phyloP scores from a whole-genome alignment of 2,329 filamentous ascomycete genomes.

The Teratosphaeria pseudoeucalypti region DNA sequence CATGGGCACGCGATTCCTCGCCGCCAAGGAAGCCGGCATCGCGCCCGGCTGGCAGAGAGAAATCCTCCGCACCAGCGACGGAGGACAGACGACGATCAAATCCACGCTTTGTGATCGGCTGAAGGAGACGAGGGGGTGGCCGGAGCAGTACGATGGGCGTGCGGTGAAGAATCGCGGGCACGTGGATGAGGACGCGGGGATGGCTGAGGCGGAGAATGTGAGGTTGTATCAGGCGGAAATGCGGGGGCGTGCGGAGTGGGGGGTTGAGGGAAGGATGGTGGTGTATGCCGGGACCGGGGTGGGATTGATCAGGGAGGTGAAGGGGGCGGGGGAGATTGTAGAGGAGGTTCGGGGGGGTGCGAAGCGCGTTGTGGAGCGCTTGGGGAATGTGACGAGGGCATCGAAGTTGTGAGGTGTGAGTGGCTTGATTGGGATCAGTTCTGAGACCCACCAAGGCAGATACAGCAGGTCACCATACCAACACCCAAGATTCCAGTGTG shows the following conservation, averaged over 20 bases:
- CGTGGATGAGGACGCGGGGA: conserved; percentile 29
- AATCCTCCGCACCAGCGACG: conserved; percentile 38
- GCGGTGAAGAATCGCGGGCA: conserved; percentile 48
- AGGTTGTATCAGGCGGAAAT: conserved; percentile 38
- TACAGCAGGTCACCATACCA: too few species aligned
- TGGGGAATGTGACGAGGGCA: not conserved
- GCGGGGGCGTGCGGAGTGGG: conserved; percentile 44
- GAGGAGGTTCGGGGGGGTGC: conserved; percentile 35
- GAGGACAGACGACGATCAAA: conserved; percentile 41
- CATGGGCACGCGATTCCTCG: conserved; percentile 56
- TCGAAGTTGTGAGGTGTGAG: not conserved
- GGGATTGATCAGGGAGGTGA: conserved; percentile 44
- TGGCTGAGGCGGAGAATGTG: conserved; percentile 36
- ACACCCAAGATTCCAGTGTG: too few species aligned
- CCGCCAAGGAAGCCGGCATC: conserved; percentile 38
- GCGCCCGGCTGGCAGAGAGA: conserved; percentile 38
- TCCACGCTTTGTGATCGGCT: conserved; percentile 44
- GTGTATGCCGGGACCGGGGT: conserved; percentile 54
- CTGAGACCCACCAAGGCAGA: too few species aligned
- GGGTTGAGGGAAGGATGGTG: conserved; percentile 44
- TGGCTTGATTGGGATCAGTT: too few species aligned
- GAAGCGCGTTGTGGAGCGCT: conserved; percentile 21
- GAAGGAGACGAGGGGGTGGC: conserved; percentile 50
- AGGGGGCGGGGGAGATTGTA: conserved; percentile 44
- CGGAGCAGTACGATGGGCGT: conserved; percentile 46